Evolutionary conservation across 192 early-diverging fungal species (phyloP).

Genomic region (Coemansia sp.): DNA sequence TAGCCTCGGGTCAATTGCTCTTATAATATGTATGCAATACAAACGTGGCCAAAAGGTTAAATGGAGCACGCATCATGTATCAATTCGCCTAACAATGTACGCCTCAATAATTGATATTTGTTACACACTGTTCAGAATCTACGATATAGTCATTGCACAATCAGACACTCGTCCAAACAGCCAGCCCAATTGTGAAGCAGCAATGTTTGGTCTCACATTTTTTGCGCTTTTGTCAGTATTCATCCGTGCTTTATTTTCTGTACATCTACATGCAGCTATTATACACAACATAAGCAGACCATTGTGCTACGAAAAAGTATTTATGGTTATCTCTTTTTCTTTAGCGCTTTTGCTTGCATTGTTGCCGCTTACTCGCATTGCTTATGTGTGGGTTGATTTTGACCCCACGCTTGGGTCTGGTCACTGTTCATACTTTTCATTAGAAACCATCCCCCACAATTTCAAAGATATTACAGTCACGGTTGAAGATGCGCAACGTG

Average conservation of each 20-base stretch:
- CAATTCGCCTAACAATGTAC: conserved; percentile 19
- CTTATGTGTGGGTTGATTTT: conserved; percentile 31
- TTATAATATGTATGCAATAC: conserved; percentile 5
- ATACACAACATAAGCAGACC: conserved; percentile 13
- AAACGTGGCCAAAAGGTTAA: conserved; percentile 2
- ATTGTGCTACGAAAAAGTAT: conserved; percentile 19
- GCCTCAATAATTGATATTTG: conserved; percentile 21
- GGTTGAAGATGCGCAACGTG: conserved; percentile 3
- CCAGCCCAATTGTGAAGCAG: conserved; percentile 34
- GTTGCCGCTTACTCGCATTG: conserved; percentile 17
- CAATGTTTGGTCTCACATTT: conserved; percentile 38
- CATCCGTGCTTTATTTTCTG: conserved; percentile 21
- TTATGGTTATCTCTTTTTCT: conserved; percentile 13
- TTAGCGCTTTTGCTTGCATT: conserved; percentile 21
- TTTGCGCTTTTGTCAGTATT: conserved; percentile 34
- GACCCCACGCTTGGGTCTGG: conserved; percentile 36
- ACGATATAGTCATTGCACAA: conserved; percentile 24
- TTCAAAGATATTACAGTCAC: not conserved
- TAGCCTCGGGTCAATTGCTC: conserved; percentile 10
- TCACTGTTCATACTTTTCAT: conserved; percentile 41
- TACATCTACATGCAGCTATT: conserved; percentile 24
- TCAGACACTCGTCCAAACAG: conserved; percentile 22
- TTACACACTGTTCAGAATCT: conserved; percentile 20
- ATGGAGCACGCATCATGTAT: conserved; percentile 24
- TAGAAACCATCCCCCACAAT: conserved; percentile 16